phyloP scores from a whole-genome alignment of 305 asterid species.

The Fraxinus angustifolia region DNA sequence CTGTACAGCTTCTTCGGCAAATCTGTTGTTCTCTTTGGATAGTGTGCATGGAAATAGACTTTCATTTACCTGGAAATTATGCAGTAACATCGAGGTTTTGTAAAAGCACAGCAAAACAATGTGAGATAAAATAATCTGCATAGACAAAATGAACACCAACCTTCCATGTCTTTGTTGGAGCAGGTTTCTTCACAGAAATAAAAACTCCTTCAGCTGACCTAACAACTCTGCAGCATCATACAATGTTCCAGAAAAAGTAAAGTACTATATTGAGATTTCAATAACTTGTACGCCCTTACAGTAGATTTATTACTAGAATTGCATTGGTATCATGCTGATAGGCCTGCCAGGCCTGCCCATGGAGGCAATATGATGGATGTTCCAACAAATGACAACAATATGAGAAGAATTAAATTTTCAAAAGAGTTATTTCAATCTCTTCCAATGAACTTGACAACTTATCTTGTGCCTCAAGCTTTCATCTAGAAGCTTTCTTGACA shows the following conservation, averaged over 20 bases:
- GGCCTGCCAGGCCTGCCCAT: conserved; percentile 8
- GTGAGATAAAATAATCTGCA: conserved; percentile 15
- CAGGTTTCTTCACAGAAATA: conserved; percentile 86
- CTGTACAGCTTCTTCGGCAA: conserved; percentile 86
- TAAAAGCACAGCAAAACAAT: conserved; percentile 17
- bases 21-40: conserved; percentile 62
- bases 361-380: not conserved
- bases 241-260: conserved; percentile 24
- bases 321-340: conserved; percentile 10
- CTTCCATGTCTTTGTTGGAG: conserved; percentile 88
- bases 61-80: conserved; percentile 70
- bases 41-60: conserved; percentile 74
- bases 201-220: conserved; percentile 84
- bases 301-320: conserved; percentile 3
- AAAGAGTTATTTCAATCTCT: conserved; percentile 19
- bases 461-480: not conserved
- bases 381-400: not conserved
- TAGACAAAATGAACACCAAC: conserved; percentile 41
- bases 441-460: conserved; percentile 3
- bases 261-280: conserved; percentile 10
- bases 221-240: conserved; percentile 65
- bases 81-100: conserved; percentile 20
- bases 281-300: conserved; percentile 18
- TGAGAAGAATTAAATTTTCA: conserved; percentile 1
- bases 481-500: conserved; percentile 1